Percentiles rank a stretch among this genome's conserved stretches.
Evolutionary conservation across 2,329 filamentous ascomycete species (phyloP).

Genomic region (Monosporascus sp.): DNA sequence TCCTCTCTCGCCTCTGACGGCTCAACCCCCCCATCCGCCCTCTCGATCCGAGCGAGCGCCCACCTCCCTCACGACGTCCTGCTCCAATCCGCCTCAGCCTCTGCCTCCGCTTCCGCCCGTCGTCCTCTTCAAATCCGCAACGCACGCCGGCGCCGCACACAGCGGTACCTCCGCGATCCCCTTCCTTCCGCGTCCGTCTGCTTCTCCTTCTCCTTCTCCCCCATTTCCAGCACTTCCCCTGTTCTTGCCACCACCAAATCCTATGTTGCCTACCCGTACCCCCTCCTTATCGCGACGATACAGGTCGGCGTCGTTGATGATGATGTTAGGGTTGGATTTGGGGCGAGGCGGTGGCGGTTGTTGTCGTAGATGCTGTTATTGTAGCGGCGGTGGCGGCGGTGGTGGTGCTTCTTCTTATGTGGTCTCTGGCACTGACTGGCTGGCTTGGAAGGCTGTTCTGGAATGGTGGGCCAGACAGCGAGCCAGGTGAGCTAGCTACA

Average conservation of each 20-base stretch:
- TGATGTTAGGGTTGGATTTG: neutral
- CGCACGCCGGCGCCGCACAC: slow-evolving; percentile 42
- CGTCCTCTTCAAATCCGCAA: slow-evolving; percentile 30
- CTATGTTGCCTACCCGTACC: neutral
- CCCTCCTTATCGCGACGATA: slow-evolving; percentile 18
- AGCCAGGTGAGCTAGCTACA: too few relatives aligned
- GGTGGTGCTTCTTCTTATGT: too few relatives aligned
- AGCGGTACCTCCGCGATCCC: slow-evolving; percentile 45
- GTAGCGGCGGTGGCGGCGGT: too few relatives aligned
- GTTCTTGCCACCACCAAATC: too few relatives aligned
- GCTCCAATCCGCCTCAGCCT: slow-evolving; percentile 25
- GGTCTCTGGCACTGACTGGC: too few relatives aligned
- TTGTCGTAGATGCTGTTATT: too few relatives aligned
- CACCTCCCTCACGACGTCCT: slow-evolving; percentile 30
- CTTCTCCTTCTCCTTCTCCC: slow-evolving; percentile 3
- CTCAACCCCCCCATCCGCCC: slow-evolving; percentile 42
- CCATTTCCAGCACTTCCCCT: slow-evolving; percentile 1
- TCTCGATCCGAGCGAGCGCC: slow-evolving; percentile 38
- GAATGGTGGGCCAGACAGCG: too few relatives aligned
- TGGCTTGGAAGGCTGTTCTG: too few relatives aligned
- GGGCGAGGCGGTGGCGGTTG: too few relatives aligned
- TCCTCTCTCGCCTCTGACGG: slow-evolving; percentile 37
- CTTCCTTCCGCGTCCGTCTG: slow-evolving; percentile 11
- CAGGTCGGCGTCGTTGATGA: slow-evolving; percentile 17
- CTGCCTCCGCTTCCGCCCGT: slow-evolving; percentile 16